Evolutionary conservation across 2,329 filamentous ascomycete genomes (phyloP), one percentile per base, ranked within the genome.

Genomic region (Zalaria sp.): DNA sequence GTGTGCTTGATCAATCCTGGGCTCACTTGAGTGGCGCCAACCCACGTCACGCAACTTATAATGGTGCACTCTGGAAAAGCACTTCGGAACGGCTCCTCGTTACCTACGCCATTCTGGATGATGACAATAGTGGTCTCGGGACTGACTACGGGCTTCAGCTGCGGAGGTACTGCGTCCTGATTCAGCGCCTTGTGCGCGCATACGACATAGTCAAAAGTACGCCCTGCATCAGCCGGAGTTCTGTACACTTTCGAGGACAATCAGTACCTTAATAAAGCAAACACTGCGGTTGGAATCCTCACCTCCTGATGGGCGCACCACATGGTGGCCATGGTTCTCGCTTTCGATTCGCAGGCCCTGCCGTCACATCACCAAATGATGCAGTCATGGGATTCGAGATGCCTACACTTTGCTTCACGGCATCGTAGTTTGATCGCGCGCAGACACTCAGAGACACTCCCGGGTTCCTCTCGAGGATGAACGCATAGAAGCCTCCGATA

Each of bases 81-180:
- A 0, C 52, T 47, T 0, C 58, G 52, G 41, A 76, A 77, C 3
- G 72, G 67, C 9, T 71, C 66, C 51, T 80, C 76, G 44, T 78
- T 77, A 1, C 66, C 68, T 25, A 79, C 70, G 1, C 76, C 76
- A 49, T 79, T 80, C 46, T 80, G 75, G n/a, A 78, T 67, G 1
- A 80, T 67, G 7, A 75, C 72, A 37, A 79, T 71, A 0, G 69
- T 67, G 0, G 74, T 77, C 36, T 59, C 47, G 5, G 55, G 51
- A 4, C 51, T 56, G 3, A 68, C 52, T 1, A 60, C 64, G 1
- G 62, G 54, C 26, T 50, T 49, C 43, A 71, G 62, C 49, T 47
- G 61, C 3, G 56, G 51, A 3, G 65, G 61, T 27, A 61, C 48
- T 2, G 55, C 47, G 1, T 51, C 42, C 31, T 59, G 51, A 3